Evolutionary conservation across 2,329 filamentous ascomycete genomes (phyloP).

Genomic region (Sclerotinia spermophila): DNA sequence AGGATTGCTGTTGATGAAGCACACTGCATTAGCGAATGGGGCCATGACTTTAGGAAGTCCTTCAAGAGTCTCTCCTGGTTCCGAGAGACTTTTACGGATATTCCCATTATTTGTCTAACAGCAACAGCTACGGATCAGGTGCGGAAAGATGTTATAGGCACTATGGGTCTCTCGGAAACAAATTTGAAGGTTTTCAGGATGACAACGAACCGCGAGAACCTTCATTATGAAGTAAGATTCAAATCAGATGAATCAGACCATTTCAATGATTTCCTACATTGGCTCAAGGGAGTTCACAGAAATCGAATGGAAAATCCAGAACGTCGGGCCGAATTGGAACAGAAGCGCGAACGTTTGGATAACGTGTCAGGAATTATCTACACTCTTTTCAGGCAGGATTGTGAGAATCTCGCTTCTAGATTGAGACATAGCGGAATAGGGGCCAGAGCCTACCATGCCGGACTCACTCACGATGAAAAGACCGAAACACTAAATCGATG

Average conservation of each 20-base stretch:
- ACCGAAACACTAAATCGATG: slow-evolving; percentile 68
- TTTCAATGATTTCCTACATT: slow-evolving; percentile 69
- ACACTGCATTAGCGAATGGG: slow-evolving; percentile 97
- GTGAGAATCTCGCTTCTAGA: slow-evolving; percentile 64
- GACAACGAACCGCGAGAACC: slow-evolving; percentile 76
- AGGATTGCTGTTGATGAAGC: slow-evolving; percentile 90
- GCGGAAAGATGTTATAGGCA: slow-evolving; percentile 74
- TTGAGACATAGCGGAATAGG: slow-evolving; percentile 67
- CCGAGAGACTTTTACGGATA: slow-evolving; percentile 72
- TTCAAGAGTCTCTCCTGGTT: slow-evolving; percentile 89
- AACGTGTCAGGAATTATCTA: slow-evolving; percentile 77
- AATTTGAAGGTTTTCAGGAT: slow-evolving; percentile 74
- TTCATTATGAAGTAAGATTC: slow-evolving; percentile 88
- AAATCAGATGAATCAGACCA: slow-evolving; percentile 71
- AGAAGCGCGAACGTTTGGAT: slow-evolving; percentile 52
- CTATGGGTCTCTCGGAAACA: slow-evolving; percentile 62
- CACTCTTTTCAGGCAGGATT: slow-evolving; percentile 70
- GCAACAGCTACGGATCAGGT: slow-evolving; percentile 84
- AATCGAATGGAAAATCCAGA: slow-evolving; percentile 58
- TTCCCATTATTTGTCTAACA: slow-evolving; percentile 89
- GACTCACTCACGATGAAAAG: slow-evolving; percentile 64
- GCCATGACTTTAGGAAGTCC: slow-evolving; percentile 91
- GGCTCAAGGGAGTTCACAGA: slow-evolving; percentile 70
- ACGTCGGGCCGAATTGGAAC: slow-evolving; percentile 56
- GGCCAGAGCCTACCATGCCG: slow-evolving; percentile 69